Base-by-base conservation (phyloP, 2,329 filamentous ascomycete genomes). In the Knufia fluminis region DNA sequence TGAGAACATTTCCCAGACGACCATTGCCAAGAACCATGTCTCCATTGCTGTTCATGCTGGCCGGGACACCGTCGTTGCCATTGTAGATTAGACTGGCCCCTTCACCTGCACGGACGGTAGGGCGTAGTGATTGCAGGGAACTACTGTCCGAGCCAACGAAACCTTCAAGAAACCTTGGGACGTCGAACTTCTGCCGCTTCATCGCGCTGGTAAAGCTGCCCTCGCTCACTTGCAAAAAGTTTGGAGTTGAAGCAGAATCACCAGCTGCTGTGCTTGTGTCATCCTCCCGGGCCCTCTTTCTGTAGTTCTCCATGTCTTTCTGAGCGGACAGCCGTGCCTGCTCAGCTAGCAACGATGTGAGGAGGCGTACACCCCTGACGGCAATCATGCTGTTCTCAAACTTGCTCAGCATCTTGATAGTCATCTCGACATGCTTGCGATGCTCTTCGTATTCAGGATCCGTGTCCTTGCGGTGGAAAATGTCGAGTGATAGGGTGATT, bases 401-500 rank as follows among this genome's bases (percentile, higher is more conserved):
- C 40, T 55, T 58, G 14, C 50, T 51, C 28, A 59, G 48, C 54
- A 57, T 54, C 20, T 44, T 51, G 41, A 59, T 54, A 20, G 55
- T 56, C 28, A 52, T 55, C 17, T 56, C 52, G 12, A 59, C 57
- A 35, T 57, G 33, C 40, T 56, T 56, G 24, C 54, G 49, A 40
- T 59, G 53, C 40, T 56, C 55, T 24, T 56, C 54, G 22, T 50
- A 54, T 39, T 58, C 52, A 2, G 54, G 49, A 24, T 56, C 55
- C 16, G 48, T 49, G n/a, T 33, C 38, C 20, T 57, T 52, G 9
- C 64, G 63, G 50, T 68, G 65, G 40, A 66, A 63, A 3, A 64
- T 58, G 43, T 69, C 67, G n/a, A 69, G 57, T 19, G 63, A 62
- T 12, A 69, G 53, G 2, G 68, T 66, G 6, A 69, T 68, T 38